Base-by-base conservation (phyloP, 768 basidiomycete genomes). In the Gloeophyllum trabeum region DNA sequence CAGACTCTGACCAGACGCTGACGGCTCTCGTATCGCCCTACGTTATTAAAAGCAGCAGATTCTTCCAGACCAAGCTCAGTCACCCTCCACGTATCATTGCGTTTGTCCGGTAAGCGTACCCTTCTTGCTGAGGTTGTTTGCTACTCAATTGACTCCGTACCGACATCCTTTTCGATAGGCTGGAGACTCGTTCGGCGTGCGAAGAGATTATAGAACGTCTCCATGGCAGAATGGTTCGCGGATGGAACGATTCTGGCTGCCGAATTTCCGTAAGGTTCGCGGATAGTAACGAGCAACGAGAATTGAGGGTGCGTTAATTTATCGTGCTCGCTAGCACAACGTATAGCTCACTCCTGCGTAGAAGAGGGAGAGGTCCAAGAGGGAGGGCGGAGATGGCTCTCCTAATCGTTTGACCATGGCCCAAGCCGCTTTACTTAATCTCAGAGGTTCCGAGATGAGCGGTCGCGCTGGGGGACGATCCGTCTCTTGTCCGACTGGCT, bases 191-290 rank as follows among this genome's bases (percentile, higher is more conserved):
- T 14, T 23, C 49, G 0, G 84, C 82, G 1, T 86, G 85, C 2
- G 81, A 86, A 51, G 83, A 88, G 43, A 70, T 82, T 42, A 76
- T 87, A 32, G 81, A 86, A 46, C 72, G 79, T 22, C 65, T 89
- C 22, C 84, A 89, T 54, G 86, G 86, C 4, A 69, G 81, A 6
- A 78, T 84, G 73, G 81, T 89, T 5, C 69, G 82, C 32, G 86
- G 86, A 7, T 81, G 76, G 78, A 73, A 83, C 46, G 85, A 88
- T 46, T 57, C 73, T 7, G 84, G 84, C 13, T 79, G 81, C 53
- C 62, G 85, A 39, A 84, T 88, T 43, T 82, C 80, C 4, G 85
- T 87, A 14, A 67, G 85, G 26, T 87, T 87, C 52, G 84, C 84
- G 12, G 84, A 88, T 54, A 84, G 79, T 6, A 64, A 70, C 7